Evolutionary conservation across 163 green algal species (phyloP), one percentile per base, ranked within the genome.

Genomic region (Chlorella variabilis): DNA sequence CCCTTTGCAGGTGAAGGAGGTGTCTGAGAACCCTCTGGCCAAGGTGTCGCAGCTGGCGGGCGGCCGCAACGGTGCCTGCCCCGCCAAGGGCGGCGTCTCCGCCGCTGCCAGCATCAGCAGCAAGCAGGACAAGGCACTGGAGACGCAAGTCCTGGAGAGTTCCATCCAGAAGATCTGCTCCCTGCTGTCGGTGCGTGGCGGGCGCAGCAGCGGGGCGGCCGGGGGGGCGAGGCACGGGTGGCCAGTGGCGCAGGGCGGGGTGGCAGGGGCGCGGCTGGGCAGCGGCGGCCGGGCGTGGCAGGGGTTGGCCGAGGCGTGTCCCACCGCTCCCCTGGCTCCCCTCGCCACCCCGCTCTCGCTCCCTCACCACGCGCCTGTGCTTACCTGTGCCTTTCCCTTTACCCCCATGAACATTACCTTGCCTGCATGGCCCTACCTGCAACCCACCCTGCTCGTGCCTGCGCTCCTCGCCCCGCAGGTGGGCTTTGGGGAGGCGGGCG

Each of bases 401-500:
- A n/a, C n/a, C n/a, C n/a, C n/a, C n/a, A n/a, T n/a, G n/a, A n/a
- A n/a, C n/a, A n/a, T n/a, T n/a, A n/a, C n/a, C n/a, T n/a, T 15
- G 2, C 11, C 61, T 23, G 2, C 7, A 2, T 25, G 29, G 2
- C 0, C 29, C 31, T 17, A 6, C 23, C 18, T 63, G 9, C 23
- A 63, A 63, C 23, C 8, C 20, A n/a, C 54, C 54, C 23, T 29
- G 6, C 54, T 11, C 54, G n/a, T n/a, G n/a, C n/a, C n/a, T n/a
- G n/a, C n/a, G n/a, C n/a, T n/a, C n/a, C n/a, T n/a, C n/a, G 18
- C 23, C 6, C 48, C 0, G 21, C 56, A 80, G 74, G 74, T 80
- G 39, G 77, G 94, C 1, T 99, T 98, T 89, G 96, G 96, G 33
- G 95, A 99, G 84, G 96, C 96, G 49, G 95, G 95, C 0, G 89